Percentiles rank a stretch among this genome's conserved stretches.
phyloP scores from a whole-genome alignment of 306 rosid genomes.

The Lotus japonicus region DNA sequence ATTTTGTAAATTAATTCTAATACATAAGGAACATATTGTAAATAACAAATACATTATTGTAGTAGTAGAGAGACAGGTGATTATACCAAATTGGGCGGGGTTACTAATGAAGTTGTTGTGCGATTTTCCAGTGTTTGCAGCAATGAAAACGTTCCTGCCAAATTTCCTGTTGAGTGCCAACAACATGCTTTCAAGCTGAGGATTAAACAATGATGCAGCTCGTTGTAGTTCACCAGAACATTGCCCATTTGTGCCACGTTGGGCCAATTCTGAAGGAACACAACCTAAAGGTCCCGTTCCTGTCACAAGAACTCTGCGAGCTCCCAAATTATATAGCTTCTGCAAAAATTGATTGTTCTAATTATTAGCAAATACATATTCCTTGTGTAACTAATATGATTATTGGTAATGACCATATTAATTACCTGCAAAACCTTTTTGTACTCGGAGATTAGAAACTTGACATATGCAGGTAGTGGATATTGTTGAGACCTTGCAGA shows the following conservation, averaged over 20 bases:
- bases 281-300: conserved; percentile 86
- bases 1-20: no score
- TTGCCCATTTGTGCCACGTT: conserved; percentile 43
- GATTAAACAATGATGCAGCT: conserved; percentile 56
- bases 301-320: conserved; percentile 66
- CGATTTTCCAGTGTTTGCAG: conserved; percentile 43
- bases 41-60: no score
- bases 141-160: conserved; percentile 50
- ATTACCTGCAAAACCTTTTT: conserved; percentile 46
- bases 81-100: conserved; percentile 54
- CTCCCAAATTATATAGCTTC: conserved; percentile 51
- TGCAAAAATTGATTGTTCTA: not conserved
- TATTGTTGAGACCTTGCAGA: conserved; percentile 72
- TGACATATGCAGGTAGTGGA: conserved; percentile 53
- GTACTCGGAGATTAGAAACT: conserved; percentile 49
- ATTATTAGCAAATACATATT: no score
- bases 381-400: no score
- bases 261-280: conserved; percentile 74
- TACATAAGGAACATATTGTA: no score
- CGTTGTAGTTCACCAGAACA: conserved; percentile 50
- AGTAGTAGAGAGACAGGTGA: no score
- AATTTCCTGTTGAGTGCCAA: conserved; percentile 35
- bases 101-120: conserved; percentile 34
- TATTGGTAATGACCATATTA: not conserved
- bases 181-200: conserved; percentile 52